Conservation (phyloP, 2,329 filamentous ascomycete genomes). For the Xylariaceae sp. region DNA sequence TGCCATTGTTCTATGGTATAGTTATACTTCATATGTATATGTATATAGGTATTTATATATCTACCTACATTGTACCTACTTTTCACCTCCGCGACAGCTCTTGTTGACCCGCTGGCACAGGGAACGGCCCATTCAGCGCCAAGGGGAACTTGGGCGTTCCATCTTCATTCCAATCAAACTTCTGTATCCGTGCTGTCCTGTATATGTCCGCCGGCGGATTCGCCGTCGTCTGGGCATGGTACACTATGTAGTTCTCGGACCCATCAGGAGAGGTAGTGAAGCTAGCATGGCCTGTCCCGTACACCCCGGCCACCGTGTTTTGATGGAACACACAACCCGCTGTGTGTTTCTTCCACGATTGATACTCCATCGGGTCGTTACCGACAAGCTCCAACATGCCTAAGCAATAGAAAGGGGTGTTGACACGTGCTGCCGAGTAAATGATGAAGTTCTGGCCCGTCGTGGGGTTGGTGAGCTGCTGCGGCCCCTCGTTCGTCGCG, state of each 20-base stretch:
- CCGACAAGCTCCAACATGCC: constrained; percentile 32
- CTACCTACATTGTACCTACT: too few relatives aligned
- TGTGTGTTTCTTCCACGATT: constrained; percentile 30
- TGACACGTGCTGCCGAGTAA: constrained; percentile 33
- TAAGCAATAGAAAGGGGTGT: constrained; percentile 33
- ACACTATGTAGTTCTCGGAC: constrained; percentile 30
- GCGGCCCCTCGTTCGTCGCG: constrained; percentile 32
- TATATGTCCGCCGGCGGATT: constrained; percentile 28
- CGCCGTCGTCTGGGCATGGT: constrained; percentile 31
- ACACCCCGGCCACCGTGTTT: constrained; percentile 28
- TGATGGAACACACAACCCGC: constrained; percentile 32
- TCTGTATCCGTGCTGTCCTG: constrained; percentile 29
- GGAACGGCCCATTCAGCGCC: constrained; percentile 30
- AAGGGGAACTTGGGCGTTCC: constrained; percentile 30
- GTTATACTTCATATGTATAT: not conserved
- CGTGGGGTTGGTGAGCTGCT: constrained; percentile 32
- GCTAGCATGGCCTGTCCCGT: constrained; percentile 31
- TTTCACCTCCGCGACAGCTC: constrained; percentile 8
- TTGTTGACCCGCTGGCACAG: constrained; percentile 28
- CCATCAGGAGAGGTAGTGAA: constrained; percentile 31
- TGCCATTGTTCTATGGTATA: too few relatives aligned
- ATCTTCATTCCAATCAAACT: constrained; percentile 30
- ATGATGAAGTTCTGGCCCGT: constrained; percentile 33
- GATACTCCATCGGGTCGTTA: constrained; percentile 32
- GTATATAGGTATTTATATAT: not conserved